Evolutionary conservation across 75 land plant species (phyloP), one percentile per base, ranked within the genome.

Genomic region (Cryptomeria japonica): DNA sequence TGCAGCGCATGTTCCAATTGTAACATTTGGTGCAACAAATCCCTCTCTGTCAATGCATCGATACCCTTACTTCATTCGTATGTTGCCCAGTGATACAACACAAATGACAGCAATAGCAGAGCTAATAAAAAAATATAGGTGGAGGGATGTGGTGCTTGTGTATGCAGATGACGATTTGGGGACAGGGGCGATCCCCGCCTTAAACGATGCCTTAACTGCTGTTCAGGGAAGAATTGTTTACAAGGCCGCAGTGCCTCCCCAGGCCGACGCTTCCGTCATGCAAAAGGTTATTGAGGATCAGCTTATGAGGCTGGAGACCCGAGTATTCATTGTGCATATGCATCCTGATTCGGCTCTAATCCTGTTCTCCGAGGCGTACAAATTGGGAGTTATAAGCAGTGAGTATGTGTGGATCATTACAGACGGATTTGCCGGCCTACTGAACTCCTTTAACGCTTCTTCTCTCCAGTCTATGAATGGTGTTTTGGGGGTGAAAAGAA

Each of bases 291-390:
- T 93, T 58, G n/a, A 16, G 7, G 80, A 51, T 32, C 44, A 87
- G 44, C 58, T 93, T 16, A 16, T 72, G 36, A 37, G 51, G 14
- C 72, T 93, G 18, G 88, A 88, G 46, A 86, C 91, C 0, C 82
- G 90, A 53, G 89, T 93, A 28, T 93, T 90, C 76, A 84, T 93
- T 31, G 89, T 93, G 4, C 93, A 93, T 84, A 68, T 87, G 80
- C 49, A 86, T 2, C 22, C 83, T 31, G 36, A 55, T 34, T 87
- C 88, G 16, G 68, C 25, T 28, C 41, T 91, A 47, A 84, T 91
- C 78, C 16, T 51, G 16, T 51, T 51, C 1, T 51, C 16, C 16
- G 55, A 51, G 55, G 55, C 55, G 16, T 51, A 51, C 14, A 51
- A 51, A 51, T 51, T 51, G 16, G 55, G 55, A 13, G 55, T 13